Evolutionary conservation across 2,329 filamentous ascomycete species (phyloP), one percentile per base, ranked within the genome.

Genomic region (Colletotrichum lentis): DNA sequence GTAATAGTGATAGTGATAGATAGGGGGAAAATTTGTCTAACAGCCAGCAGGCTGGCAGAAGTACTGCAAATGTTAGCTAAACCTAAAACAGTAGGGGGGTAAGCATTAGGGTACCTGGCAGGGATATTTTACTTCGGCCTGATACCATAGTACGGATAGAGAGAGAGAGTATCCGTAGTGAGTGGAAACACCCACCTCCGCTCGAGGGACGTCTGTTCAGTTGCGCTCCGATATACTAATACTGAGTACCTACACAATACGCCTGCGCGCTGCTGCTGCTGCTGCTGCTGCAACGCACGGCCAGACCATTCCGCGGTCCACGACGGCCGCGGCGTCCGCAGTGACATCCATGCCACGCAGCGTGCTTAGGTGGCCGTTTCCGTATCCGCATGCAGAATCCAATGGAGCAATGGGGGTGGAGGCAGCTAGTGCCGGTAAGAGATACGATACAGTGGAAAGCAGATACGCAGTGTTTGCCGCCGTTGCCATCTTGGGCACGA

Each of bases 331-430:
- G 49, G 62, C 60, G 62, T 66, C 66, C 50, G 24, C 56, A 53
- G 55, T 60, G 52, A 46, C 37, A 56, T 53, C 62, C 62, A 66
- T 61, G 27, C 62, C 49, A 55, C 44, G 43, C 44, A 20, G 47
- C 18, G 63, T 66, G 24, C 63, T 62, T 63, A 63, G 58, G 50
- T 62, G 56, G 65, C 62, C 62, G 62, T 65, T 68, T 68, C 62
- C 65, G 62, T 68, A 60, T 56, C 31, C 43, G 62, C 55, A 55
- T 52, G 55, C 65, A 68, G 65, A 68, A 68, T 41, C 65, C 65
- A 65, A 41, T 56, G 43, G 55, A 65, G 61, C 43, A 61, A 50
- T 41, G 37, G 43, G 37, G 44, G 43, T 24, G 31, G 62, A 56
- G 55, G 66, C 44, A 60, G 55, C 39, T 65, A 50, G 50, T 41